Percentiles rank a stretch among this genome's conserved stretches.
phyloP scores from a whole-genome alignment of 2,329 filamentous ascomycete species.

The Monilinia aucupariae region DNA sequence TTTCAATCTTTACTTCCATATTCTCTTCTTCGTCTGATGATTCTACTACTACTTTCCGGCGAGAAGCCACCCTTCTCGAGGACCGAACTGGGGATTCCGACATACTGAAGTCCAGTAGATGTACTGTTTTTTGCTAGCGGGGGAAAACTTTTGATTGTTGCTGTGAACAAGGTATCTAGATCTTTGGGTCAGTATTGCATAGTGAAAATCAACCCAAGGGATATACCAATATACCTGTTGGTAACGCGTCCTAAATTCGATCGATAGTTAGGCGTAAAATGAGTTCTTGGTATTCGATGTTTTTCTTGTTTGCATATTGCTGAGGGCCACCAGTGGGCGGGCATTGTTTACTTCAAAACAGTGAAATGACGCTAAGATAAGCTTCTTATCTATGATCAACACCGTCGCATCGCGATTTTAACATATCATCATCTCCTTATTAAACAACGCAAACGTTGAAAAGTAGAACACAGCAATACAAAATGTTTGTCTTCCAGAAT shows the following conservation, averaged over 20 bases:
- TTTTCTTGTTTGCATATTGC: conserved; percentile 8
- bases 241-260: neutral
- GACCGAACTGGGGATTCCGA: conserved; percentile 45
- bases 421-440: conserved; percentile 1
- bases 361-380: conserved; percentile 26
- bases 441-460: conserved; percentile 1
- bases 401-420: neutral
- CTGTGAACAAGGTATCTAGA: neutral
- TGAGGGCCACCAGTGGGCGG: no score
- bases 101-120: conserved; percentile 6
- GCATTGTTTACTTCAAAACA: conserved; percentile 19
- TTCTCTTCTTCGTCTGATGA: conserved; percentile 72
- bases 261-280: conserved; percentile 4
- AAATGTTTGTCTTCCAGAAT: conserved; percentile 59
- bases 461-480: neutral
- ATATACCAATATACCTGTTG: neutral
- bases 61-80: conserved; percentile 54
- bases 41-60: conserved; percentile 70
- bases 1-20: conserved; percentile 52
- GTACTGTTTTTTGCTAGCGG: conserved; percentile 17
- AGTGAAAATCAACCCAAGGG: neutral
- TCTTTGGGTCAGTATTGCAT: neutral
- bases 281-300: conserved; percentile 2
- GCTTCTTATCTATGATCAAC: conserved; percentile 18
- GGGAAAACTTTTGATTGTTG: conserved; percentile 1